Evolutionary conservation across 192 early-diverging fungal species (phyloP).

Genomic region (Irineochytrium annulatum): DNA sequence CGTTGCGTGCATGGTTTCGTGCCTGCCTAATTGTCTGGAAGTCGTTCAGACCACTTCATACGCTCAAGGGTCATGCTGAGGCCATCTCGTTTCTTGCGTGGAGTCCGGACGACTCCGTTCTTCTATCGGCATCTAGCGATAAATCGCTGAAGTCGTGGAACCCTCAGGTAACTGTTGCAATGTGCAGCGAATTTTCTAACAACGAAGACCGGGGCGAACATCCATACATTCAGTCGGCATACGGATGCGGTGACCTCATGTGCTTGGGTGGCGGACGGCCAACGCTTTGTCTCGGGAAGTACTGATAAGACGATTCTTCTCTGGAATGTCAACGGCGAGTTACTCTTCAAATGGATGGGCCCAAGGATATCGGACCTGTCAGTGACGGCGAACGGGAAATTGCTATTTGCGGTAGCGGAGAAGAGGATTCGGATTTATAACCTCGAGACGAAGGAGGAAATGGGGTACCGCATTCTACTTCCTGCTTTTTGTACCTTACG

Average conservation of each 20-base stretch:
- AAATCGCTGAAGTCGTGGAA: slow-evolving; percentile 79
- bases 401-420: slow-evolving; percentile 64
- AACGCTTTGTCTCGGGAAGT: slow-evolving; percentile 80
- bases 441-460: slow-evolving; percentile 48
- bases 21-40: slow-evolving; percentile 21
- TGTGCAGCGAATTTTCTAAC: background rate
- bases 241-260: slow-evolving; percentile 75
- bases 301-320: slow-evolving; percentile 72
- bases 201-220: slow-evolving; percentile 55
- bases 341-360: slow-evolving; percentile 59
- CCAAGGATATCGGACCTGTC: slow-evolving; percentile 62
- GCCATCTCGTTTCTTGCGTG: slow-evolving; percentile 83
- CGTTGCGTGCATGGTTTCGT: slow-evolving; percentile 3
- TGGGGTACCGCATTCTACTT: slow-evolving; percentile 14
- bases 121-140: slow-evolving; percentile 82
- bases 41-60: slow-evolving; percentile 53
- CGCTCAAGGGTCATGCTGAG: slow-evolving; percentile 57
- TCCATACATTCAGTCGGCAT: slow-evolving; percentile 63
- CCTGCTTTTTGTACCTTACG: background rate
- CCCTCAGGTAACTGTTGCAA: slow-evolving; percentile 34
- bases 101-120: slow-evolving; percentile 76
- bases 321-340: slow-evolving; percentile 58
- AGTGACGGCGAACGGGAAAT: slow-evolving; percentile 52
- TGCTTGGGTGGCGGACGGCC: slow-evolving; percentile 81
- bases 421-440: slow-evolving; percentile 63